Base-by-base conservation (phyloP, 225 moss, liverwort and hornwort species). In the Polytrichum formosum region DNA sequence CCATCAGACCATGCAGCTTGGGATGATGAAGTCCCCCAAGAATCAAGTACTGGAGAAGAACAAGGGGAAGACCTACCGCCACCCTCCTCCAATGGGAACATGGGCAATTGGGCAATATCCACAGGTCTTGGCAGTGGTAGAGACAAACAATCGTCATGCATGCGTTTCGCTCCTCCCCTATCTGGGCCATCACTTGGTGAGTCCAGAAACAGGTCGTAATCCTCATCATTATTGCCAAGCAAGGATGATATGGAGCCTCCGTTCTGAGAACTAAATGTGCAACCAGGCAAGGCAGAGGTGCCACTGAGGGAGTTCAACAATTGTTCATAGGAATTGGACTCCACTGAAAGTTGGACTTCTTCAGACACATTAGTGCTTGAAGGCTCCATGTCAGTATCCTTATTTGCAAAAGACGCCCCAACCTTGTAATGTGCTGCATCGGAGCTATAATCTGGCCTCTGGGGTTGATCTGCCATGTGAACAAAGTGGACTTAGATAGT, bases 91-190 rank as follows among this genome's bases (percentile, higher is more conserved):
- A 69, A 53, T 31, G 84, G 84, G 81, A 86, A 86, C 61, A 82
- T 67, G 33, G 85, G 83, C 53, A 81, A 74, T 61, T 79, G 74
- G 78, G 86, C 80, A 22, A 73, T 81, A 75, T 85, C 83, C 37
- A 86, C 55, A 22, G 81, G 86, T 64, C 77, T 86, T 35, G 83
- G 79, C 13, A 73, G 26, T 33, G 86, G 76, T 7, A 84, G 46
- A 69, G 79, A 78, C 28, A 83, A 74, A 53, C 83, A 83, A 53
- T 77, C 79, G 8, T 76, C 83, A 65, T 90, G 74, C 58, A 80
- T 79, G 64, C 85, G 83, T 66, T 83, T 83, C 4, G 53, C 46
- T 26, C 8, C 46, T 27, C 61, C 61, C 61, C 71, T 62, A 22
- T 61, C 71, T 46, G n/a, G 10, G 23, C 37, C 60, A 25, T 61